Percentiles rank a stretch among this genome's conserved stretches.
Evolutionary conservation across 768 basidiomycete genomes (phyloP).

Genomic region (Tylopilus sp.): DNA sequence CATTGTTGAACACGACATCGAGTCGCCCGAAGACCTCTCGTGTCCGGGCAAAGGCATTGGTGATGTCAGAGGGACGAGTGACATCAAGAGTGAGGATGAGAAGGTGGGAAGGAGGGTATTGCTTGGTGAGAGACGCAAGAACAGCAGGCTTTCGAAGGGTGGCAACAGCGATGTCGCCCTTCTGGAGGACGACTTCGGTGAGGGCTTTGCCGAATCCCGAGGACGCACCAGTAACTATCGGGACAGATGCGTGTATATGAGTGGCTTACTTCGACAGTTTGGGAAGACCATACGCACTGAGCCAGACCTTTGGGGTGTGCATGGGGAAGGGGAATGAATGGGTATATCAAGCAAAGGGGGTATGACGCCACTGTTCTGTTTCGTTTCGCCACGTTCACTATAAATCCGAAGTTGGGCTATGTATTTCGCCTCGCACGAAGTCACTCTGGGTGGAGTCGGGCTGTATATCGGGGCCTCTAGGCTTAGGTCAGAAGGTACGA

Average conservation of each 20-base stretch:
- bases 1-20: slow-evolving; percentile 46
- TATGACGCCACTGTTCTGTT: too few species aligned
- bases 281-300: slow-evolving; percentile 1
- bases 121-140: slow-evolving; percentile 21
- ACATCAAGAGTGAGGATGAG: slow-evolving; percentile 40
- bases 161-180: slow-evolving; percentile 39
- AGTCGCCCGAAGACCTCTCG: slow-evolving; percentile 35
- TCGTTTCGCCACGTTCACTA: too few species aligned
- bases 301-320: slow-evolving; percentile 7
- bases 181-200: slow-evolving; percentile 28
- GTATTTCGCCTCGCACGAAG: too few species aligned
- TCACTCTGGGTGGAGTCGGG: too few species aligned
- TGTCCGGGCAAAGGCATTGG: slow-evolving; percentile 31
- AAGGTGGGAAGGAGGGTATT: slow-evolving; percentile 29
- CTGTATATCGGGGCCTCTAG: too few species aligned
- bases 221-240: slow-evolving; percentile 30
- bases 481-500: too few species aligned
- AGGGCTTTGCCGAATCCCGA: slow-evolving; percentile 37
- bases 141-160: slow-evolving; percentile 38
- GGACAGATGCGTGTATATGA: not conserved
- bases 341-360: too few species aligned
- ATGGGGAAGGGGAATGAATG: not conserved
- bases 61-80: slow-evolving; percentile 28
- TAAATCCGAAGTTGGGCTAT: too few species aligned
- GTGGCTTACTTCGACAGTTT: not conserved